phyloP scores from a whole-genome alignment of 2,329 filamentous ascomycete genomes.

The Exophiala sp. region DNA sequence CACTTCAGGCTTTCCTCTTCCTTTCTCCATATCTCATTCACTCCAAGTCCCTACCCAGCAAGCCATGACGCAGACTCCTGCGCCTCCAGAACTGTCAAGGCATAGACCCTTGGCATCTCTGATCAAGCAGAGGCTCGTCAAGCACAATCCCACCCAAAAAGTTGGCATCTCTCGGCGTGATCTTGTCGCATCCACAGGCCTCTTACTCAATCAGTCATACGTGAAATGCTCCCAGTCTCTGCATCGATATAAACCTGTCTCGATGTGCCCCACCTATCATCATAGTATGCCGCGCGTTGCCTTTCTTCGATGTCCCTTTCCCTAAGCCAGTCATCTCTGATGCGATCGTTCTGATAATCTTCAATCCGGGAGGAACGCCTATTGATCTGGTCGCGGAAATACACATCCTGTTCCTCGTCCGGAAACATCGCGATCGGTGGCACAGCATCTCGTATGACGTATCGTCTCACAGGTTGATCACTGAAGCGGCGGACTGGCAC shows the following conservation, averaged over 20 bases:
- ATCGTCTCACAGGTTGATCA: not conserved
- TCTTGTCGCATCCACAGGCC: not conserved
- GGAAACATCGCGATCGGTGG: conserved; percentile 1
- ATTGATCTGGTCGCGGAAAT: not conserved
- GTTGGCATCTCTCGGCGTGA: not conserved
- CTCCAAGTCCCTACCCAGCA: too few species aligned
- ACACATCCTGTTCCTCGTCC: conserved; percentile 1
- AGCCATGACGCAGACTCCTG: too few species aligned
- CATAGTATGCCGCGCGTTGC: too few species aligned
- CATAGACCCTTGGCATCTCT: too few species aligned
- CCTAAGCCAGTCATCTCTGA: conserved; percentile 2
- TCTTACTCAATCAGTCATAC: not conserved
- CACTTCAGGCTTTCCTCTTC: not conserved
- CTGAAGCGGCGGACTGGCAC: not conserved
- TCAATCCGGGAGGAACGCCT: conserved; percentile 2
- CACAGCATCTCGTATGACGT: not conserved
- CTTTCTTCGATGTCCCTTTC: too few species aligned
- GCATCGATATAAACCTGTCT: not conserved
- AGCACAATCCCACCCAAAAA: too few species aligned
- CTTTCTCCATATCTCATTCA: too few species aligned
- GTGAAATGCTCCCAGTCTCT: not conserved
- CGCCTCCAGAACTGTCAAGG: too few species aligned
- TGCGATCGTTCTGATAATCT: conserved; percentile 4
- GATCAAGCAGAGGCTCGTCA: too few species aligned
- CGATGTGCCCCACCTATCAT: too few species aligned